Conservation (phyloP, 2,329 filamentous ascomycete genomes). For the Fusarium ramigenum region DNA sequence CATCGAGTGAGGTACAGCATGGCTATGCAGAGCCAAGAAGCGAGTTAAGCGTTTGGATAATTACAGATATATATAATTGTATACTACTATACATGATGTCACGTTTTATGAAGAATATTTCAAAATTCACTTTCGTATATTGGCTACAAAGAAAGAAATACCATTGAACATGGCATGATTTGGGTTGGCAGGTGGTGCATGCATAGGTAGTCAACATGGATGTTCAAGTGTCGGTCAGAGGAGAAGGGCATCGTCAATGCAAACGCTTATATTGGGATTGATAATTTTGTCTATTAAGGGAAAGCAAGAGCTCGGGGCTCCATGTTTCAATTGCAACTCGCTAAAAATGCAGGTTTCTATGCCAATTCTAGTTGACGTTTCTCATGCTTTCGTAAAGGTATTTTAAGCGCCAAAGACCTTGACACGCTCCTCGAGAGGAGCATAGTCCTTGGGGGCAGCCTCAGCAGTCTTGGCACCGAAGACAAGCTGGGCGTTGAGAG, state of each 20-base stretch:
- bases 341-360: constrained; percentile 21
- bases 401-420: constrained; percentile 68
- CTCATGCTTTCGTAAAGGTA: constrained; percentile 1
- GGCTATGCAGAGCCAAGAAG: constrained; percentile 9
- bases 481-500: constrained; percentile 83
- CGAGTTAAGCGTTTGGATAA: constrained; percentile 19
- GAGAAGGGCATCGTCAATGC: background rate
- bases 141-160: background rate
- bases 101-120: background rate
- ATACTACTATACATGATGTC: background rate
- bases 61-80: constrained; percentile 21
- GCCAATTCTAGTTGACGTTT: constrained; percentile 2
- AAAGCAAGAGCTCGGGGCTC: background rate
- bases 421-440: constrained; percentile 72
- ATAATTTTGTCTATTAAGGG: constrained; percentile 1
- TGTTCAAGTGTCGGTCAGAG: background rate
- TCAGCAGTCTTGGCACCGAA: constrained; percentile 73
- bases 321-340: constrained; percentile 15
- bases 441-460: constrained; percentile 70
- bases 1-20: constrained; percentile 53
- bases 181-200: background rate
- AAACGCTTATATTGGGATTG: background rate
- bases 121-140: background rate
- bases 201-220: background rate
- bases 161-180: background rate